Evolutionary conservation across 352 stramenopile genomes (phyloP).

Genomic region (Pythium angustatum): DNA sequence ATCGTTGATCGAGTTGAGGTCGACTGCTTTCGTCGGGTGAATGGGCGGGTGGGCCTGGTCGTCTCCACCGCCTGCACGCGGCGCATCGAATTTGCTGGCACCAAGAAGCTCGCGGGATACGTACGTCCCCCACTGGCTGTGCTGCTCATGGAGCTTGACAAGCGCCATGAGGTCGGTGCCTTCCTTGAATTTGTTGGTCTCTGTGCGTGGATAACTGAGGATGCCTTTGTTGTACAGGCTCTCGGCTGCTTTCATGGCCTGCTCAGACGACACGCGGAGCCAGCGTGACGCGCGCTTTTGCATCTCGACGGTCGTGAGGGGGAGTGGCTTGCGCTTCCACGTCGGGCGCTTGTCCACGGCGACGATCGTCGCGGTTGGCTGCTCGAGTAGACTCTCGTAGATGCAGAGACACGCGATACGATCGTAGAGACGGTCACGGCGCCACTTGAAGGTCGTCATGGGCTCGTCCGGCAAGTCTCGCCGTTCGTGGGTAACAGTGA

Average conservation of each 20-base stretch:
- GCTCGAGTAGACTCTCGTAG: constrained; percentile 84
- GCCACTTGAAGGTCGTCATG: constrained; percentile 95
- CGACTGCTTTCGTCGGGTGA: constrained; percentile 96
- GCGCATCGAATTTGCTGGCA: constrained; percentile 72
- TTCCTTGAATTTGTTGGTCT: constrained; percentile 98
- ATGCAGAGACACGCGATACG: constrained; percentile 91
- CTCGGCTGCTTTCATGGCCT: constrained; percentile 96
- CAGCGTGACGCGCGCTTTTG: constrained; percentile 97
- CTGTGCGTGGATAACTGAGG: constrained; percentile 98
- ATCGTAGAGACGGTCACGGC: constrained; percentile 95
- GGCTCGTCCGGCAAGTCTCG: constrained; percentile 45
- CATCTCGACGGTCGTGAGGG: constrained; percentile 98
- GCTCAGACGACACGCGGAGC: constrained; percentile 95
- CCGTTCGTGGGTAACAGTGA: constrained; percentile 88
- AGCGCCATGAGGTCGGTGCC: constrained; percentile 88
- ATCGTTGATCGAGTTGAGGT: constrained; percentile 67
- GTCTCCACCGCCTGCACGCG: constrained; percentile 91
- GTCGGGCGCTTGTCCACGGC: constrained; percentile 71
- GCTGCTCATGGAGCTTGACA: constrained; percentile 67
- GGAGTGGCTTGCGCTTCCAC: constrained; percentile 96
- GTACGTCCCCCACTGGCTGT: constrained; percentile 81
- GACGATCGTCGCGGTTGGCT: constrained; percentile 61
- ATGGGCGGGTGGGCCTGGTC: constrained; percentile 99
- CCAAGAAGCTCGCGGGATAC: constrained; percentile 60
- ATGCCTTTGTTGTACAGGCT: constrained; percentile 97